Percentiles rank a stretch among this genome's conserved stretches.
These are phyloP conservation scores for Rhynchospora breviuscula DNA, from an alignment of 176 grass and related monocot species.

Conservation along the genomic window DNA sequence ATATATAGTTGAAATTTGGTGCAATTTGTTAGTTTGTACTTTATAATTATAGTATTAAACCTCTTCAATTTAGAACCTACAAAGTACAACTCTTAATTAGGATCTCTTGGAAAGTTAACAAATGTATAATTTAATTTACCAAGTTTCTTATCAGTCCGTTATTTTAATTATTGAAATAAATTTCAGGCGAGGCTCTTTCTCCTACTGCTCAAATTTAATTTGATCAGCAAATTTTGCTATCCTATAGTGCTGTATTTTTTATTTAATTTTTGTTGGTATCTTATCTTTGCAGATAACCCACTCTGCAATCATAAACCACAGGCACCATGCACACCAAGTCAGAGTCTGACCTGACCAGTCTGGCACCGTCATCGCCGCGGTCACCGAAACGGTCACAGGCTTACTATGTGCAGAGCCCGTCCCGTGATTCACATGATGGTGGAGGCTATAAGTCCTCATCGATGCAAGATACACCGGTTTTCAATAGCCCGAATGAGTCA, in stretches of 20 bases:
- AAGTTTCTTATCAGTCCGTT: not conserved
- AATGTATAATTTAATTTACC: not conserved
- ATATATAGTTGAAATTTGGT: not conserved
- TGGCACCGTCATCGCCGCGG: conserved; percentile 84
- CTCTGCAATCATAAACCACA: not conserved
- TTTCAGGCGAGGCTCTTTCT: not conserved
- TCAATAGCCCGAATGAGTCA: conserved; percentile 91
- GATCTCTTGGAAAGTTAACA: not conserved
- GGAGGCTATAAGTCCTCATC: conserved; percentile 88
- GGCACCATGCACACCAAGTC: conserved; percentile 72
- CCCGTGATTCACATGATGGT: conserved; percentile 88
- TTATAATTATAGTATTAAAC: not conserved
- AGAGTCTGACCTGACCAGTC: conserved; percentile 91
- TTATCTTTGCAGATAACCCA: not conserved
- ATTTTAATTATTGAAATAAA: not conserved
- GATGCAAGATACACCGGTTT: conserved; percentile 89
- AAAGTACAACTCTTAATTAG: not conserved
- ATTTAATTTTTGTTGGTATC: not conserved
- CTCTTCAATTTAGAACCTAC: not conserved
- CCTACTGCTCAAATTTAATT: conserved; percentile 2
- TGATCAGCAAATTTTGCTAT: not conserved
- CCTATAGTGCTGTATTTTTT: not conserved
- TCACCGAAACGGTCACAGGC: conserved; percentile 59
- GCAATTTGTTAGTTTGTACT: not conserved
- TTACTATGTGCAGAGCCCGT: conserved; percentile 98